Base-by-base conservation (phyloP, 345 rosid genomes). In the Microthlaspi erraticum region DNA sequence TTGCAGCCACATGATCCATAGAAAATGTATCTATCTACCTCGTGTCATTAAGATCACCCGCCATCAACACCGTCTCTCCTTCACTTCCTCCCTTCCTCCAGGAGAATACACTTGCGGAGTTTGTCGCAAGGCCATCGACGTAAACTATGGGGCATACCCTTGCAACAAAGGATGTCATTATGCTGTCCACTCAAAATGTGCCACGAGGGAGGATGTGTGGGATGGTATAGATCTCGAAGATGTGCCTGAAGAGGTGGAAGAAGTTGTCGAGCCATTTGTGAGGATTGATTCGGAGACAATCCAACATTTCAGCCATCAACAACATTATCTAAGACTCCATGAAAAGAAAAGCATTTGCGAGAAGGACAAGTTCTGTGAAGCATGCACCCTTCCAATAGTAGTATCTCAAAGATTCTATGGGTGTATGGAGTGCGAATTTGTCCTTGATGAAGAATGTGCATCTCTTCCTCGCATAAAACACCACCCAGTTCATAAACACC, bases 1-100 rank as follows among this genome's bases (percentile, higher is more conserved):
- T 14, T 56, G 61, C 17, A 33, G 10, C 61, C 34, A 8, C 8
- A 56, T 34, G 7, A 26, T 56, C 5, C 61, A 56, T 10, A 8
- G 29, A 2, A 34, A 7, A 9, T 56, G 29, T 34, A 34, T 33
- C 13, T 14, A 33, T n/a, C 33, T 55, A 55, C 60, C 60, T 0
- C 60, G 60, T 34, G 42, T 55, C 14, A 56, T 56, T 2, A 34
- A 17, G 61, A 45, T 57, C 69, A 44, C 60, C 12, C 60, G 60
- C 16, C 60, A 59, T 7, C 7, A 0, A 11, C 64, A 59, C n/a
- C 64, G 64, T 8, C 34, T 59, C 2, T 39, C 48, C 12, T 1
- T 37, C 5, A 2, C 36, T 20, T 4, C 49, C 2, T 39, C 48
- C n/a, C 49, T 56, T 36, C 36, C 64, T 9, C 4, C 49, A 0